Percentiles rank a stretch among this genome's conserved stretches.
These are phyloP conservation scores for Pittosporum tobira DNA, from an alignment of 129 eudicot genomes.

Conservation along the genomic window DNA sequence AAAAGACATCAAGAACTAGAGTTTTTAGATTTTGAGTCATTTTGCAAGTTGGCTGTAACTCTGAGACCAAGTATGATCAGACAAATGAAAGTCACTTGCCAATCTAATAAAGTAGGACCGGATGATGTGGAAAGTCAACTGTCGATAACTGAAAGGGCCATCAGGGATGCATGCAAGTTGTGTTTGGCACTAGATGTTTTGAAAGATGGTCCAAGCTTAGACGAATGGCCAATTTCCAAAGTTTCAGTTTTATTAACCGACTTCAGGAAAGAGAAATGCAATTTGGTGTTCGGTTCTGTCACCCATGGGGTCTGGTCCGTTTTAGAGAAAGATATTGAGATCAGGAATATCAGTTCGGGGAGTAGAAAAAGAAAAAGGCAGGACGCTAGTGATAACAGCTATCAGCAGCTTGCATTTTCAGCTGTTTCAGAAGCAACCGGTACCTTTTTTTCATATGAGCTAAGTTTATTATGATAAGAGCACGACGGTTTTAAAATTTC, in stretches of 20 bases:
- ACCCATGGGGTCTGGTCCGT: conserved; percentile 49
- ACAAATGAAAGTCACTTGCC: conserved; percentile 22
- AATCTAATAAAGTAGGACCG: not conserved
- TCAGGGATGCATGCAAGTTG: conserved; percentile 37
- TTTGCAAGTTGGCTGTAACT: conserved; percentile 38
- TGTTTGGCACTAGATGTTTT: conserved; percentile 33
- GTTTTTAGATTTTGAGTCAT: conserved; percentile 28
- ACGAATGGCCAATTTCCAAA: conserved; percentile 33
- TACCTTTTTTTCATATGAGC: not conserved
- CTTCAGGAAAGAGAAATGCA: conserved; percentile 32
- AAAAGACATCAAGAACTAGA: conserved; percentile 25
- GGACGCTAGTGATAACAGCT: conserved; percentile 3
- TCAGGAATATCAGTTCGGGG: not conserved
- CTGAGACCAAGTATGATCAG: conserved; percentile 23
- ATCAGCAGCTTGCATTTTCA: conserved; percentile 17
- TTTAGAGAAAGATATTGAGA: conserved; percentile 21
- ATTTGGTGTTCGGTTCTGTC: conserved; percentile 21
- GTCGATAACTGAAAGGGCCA: conserved; percentile 36
- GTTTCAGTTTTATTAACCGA: conserved; percentile 42
- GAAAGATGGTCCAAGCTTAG: conserved; percentile 15
- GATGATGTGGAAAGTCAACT: conserved; percentile 22
- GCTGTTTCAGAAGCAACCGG: conserved; percentile 31
- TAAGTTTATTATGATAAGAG: too few species aligned
- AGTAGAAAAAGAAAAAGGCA: conserved; percentile 22
- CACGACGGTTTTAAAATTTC: too few species aligned